These are phyloP conservation scores for Cadophora sp. DNA, from an alignment of 2,329 filamentous ascomycete species.

Conservation along the genomic window DNA sequence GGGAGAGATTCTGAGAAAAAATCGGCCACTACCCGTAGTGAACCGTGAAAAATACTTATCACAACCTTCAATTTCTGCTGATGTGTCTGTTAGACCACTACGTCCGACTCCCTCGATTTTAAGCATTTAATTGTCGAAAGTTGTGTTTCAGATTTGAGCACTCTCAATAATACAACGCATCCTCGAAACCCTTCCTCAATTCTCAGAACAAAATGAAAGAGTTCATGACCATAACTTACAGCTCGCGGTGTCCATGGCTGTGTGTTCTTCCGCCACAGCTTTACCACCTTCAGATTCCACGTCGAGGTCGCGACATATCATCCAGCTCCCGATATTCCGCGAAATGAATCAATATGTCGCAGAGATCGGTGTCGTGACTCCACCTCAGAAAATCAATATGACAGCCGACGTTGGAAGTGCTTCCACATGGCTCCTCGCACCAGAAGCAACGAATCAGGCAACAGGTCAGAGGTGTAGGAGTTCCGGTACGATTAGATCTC, in stretches of 20 bases:
- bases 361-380: slow-evolving; percentile 56
- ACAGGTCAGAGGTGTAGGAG: too few species aligned
- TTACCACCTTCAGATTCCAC: neutral
- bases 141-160: too few species aligned
- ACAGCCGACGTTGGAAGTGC: slow-evolving; percentile 68
- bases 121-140: too few species aligned
- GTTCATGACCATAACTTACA: neutral
- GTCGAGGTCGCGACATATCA: neutral
- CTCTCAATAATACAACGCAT: too few species aligned
- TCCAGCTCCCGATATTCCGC: neutral
- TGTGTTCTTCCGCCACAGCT: neutral
- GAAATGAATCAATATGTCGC: neutral
- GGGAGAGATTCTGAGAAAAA: too few species aligned
- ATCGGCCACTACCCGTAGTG: too few species aligned
- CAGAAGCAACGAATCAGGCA: slow-evolving; percentile 26
- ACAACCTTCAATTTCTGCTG: too few species aligned
- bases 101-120: too few species aligned
- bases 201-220: neutral
- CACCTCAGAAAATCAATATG: slow-evolving; percentile 59
- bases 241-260: neutral
- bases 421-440: slow-evolving; percentile 62
- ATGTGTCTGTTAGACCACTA: too few species aligned
- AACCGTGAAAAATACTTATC: too few species aligned
- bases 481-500: too few species aligned
- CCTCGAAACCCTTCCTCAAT: too few species aligned